Base-by-base conservation (phyloP, 208 protist genomes). In the Phytomonas francai region DNA sequence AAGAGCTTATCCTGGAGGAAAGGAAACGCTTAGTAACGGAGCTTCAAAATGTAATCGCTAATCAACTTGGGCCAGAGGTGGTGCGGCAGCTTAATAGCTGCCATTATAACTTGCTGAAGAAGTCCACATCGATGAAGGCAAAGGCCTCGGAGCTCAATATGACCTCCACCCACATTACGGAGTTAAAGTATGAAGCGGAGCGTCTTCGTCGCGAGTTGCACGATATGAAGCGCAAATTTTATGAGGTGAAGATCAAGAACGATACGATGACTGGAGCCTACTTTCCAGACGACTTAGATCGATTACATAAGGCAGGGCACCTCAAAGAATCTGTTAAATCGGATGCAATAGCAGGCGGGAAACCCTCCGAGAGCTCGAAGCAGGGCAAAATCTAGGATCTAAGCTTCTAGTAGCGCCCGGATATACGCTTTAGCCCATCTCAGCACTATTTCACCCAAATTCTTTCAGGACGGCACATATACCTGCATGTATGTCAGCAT, bases 21-120 rank as follows among this genome's bases (percentile, higher is more conserved):
- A 97, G 98, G 84, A 92, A 98, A 74, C 96, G 97, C 39, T 80
- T 98, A 12, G 95, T 98, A 56, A 74, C 86, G 29, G 96, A 98
- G 80, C 81, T 98, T 56, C 96, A 98, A 76, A 87, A 88, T 31
- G 93, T 98, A 57, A 73, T 98, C 16, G 80, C 93, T n/a, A 80
- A 97, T 32, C 95, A 98, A 75, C 97, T 97, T 0, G 95, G 97
- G 14, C 92, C 95, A 14, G 93, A 99, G 73, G 93, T 97, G 45
- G 93, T 95, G 2, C 89, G 97, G 71, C 92, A 98, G 77, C 88
- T 99, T 2, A 97, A 94, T 60, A 70, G 84, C 33, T 98, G 95
- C 60, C 90, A 98, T 61, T 84, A 97, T 68, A 89, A 97, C 3
- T 67, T 99, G 30, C 87, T 92, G 56, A 93, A 97, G 67, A 94